Base-by-base conservation (phyloP, 2,329 filamentous ascomycete species). In the Zasmidium citrigriseum region DNA sequence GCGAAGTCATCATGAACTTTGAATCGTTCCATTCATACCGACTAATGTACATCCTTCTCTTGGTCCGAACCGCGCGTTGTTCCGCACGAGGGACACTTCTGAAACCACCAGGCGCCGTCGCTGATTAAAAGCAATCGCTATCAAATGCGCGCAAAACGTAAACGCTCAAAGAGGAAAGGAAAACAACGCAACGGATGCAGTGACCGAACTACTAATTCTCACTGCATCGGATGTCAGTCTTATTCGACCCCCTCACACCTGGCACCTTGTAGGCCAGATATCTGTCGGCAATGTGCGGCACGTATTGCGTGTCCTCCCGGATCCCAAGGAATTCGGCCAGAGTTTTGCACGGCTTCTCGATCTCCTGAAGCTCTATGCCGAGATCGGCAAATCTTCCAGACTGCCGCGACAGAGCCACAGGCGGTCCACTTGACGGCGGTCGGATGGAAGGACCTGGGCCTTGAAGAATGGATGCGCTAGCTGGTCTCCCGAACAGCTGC, bases 401-500 rank as follows among this genome's bases (percentile, higher is more conserved):
- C 4, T 41, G 5, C 16, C 4, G 34, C 34, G 18, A 41, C 34
- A 41, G 12, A 11, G 34, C 14, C 34, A 41, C 14, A 10, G 7
- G 14, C 7, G 34, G 34, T 11, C 4, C 16, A 10, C 12, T 16
- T 41, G 34, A n/a, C 14, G 34, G 25, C 24, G 34, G 34, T 38
- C 21, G 5, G 25, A 7, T 44, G 9, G 27, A 4, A 41, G 46
- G 27, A 21, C 21, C 20, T 44, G 45, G 11, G 47, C 4, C 46
- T 2, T 46, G 22, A 22, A 25, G 25, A 4, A n/a, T 21, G 9
- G 63, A 57, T 14, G 53, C 41, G 3, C 38, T 46, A 11, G 60
- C 48, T 10, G 61, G 51, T 46, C 65, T 67, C 25, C 65, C 64
- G 34, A 71, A 68, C 22, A 67, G 55, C 24, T 68, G 61, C 58